Evolutionary conservation across 148 eudicot species (phyloP).

Genomic region (Linanthus parryae): DNA sequence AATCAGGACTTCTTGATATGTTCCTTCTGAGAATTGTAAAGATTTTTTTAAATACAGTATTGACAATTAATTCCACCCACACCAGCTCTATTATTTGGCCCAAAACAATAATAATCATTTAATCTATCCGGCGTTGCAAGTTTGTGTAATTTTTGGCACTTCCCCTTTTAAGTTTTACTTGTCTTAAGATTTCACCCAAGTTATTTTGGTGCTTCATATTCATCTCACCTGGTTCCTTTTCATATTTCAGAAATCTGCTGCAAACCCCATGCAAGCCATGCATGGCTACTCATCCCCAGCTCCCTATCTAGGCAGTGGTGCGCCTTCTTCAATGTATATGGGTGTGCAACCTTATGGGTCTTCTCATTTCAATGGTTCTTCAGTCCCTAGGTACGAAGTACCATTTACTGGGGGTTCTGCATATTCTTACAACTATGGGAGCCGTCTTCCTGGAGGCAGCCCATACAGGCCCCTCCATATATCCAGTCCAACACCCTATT

Average conservation of each 20-base stretch:
- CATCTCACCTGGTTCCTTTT: background rate
- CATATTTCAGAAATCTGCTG: conserved; percentile 63
- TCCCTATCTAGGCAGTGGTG: conserved; percentile 79
- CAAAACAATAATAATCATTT: too few relatives aligned
- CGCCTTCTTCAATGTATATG: conserved; percentile 67
- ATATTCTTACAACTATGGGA: conserved; percentile 62
- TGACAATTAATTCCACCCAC: too few relatives aligned
- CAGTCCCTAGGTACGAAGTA: conserved; percentile 72
- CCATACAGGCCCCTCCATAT: conserved; percentile 74
- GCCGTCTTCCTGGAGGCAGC: conserved; percentile 80
- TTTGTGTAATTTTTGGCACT: too few relatives aligned
- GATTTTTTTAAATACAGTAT: too few relatives aligned
- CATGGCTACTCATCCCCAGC: conserved; percentile 59
- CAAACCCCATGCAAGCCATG: conserved; percentile 57
- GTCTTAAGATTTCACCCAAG: too few relatives aligned
- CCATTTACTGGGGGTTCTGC: conserved; percentile 78
- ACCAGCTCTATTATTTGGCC: too few relatives aligned
- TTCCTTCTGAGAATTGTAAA: background rate
- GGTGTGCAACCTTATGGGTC: conserved; percentile 85
- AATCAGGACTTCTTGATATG: too few relatives aligned
- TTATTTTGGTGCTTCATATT: too few relatives aligned
- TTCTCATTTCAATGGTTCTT: conserved; percentile 66
- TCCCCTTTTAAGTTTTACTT: too few relatives aligned
- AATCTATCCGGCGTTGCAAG: too few relatives aligned
- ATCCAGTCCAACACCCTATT: conserved; percentile 68